phyloP scores from a whole-genome alignment of 768 basidiomycete genomes.

The Strobilomyces confusus region DNA sequence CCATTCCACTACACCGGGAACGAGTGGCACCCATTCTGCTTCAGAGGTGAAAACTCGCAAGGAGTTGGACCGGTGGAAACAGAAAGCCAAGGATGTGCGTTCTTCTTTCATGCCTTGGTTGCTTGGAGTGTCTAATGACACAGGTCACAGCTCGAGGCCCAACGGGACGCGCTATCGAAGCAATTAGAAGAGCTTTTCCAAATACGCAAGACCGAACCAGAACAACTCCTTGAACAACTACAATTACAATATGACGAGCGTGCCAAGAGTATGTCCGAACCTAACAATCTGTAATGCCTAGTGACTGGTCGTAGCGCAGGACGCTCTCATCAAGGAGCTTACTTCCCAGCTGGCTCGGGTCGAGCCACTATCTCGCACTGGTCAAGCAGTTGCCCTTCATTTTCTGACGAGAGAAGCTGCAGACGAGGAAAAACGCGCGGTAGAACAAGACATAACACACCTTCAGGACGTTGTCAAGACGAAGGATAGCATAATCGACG shows the following conservation, averaged over 20 bases:
- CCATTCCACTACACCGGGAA: constrained; percentile 5
- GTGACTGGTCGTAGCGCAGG: constrained; percentile 45
- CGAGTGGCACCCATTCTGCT: constrained; percentile 10
- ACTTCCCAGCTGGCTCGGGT: constrained; percentile 49
- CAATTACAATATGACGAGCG: constrained; percentile 48
- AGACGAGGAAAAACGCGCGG: constrained; percentile 57
- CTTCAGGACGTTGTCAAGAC: constrained; percentile 43
- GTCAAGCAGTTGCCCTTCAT: constrained; percentile 51
- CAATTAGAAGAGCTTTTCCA: constrained; percentile 59
- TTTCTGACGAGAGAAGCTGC: constrained; percentile 72
- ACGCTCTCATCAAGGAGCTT: constrained; percentile 43
- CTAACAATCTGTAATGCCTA: background rate
- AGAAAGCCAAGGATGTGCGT: constrained; percentile 26
- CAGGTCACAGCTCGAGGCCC: constrained; percentile 30
- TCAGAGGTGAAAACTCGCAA: constrained; percentile 15
- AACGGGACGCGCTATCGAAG: constrained; percentile 43
- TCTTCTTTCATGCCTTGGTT: background rate
- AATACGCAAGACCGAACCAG: constrained; percentile 62
- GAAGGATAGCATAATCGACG: constrained; percentile 38
- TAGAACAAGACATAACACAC: constrained; percentile 46
- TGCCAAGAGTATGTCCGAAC: constrained; percentile 42
- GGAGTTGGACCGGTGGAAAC: constrained; percentile 31
- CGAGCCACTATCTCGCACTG: constrained; percentile 50
- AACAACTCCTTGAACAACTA: constrained; percentile 47
- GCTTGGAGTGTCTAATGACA: background rate